Evolutionary conservation across 2,329 filamentous ascomycete genomes (phyloP).

Genomic region (Ramularia collo-cygni): DNA sequence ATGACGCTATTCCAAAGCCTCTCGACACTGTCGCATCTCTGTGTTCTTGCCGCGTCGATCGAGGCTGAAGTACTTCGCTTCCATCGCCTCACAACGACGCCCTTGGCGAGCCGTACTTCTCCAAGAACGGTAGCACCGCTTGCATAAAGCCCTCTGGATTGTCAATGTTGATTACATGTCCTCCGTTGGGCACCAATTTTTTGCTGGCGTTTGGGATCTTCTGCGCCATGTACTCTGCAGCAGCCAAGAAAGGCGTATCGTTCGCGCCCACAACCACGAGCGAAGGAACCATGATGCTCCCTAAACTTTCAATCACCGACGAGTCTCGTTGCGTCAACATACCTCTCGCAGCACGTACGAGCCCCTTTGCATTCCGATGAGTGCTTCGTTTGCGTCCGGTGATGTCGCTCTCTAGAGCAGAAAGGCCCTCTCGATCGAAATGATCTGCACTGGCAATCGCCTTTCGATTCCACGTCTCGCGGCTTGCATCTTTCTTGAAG

Average conservation of each 20-base stretch:
- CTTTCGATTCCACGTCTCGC: constrained; percentile 22
- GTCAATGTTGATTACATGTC: constrained; percentile 25
- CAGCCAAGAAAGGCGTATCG: constrained; percentile 22
- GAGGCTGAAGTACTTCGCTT: no score
- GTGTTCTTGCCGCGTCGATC: no score
- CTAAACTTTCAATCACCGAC: constrained; percentile 19
- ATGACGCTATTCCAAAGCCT: no score
- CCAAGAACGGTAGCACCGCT: constrained; percentile 14
- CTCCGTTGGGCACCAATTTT: constrained; percentile 20
- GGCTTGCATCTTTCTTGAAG: constrained; percentile 20
- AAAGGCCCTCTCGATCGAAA: constrained; percentile 20
- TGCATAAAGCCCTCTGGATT: constrained; percentile 19
- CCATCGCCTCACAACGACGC: constrained; percentile 1
- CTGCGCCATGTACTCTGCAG: constrained; percentile 26
- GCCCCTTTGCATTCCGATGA: constrained; percentile 21
- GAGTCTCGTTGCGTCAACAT: constrained; percentile 23
- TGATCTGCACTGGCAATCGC: constrained; percentile 17
- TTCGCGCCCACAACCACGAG: constrained; percentile 23
- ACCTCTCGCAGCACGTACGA: constrained; percentile 23
- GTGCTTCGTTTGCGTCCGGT: constrained; percentile 14
- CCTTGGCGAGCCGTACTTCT: constrained; percentile 2
- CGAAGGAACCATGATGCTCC: constrained; percentile 17
- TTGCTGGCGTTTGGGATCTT: constrained; percentile 23
- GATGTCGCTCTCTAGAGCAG: constrained; percentile 9
- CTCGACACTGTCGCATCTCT: no score